Base-by-base conservation (phyloP, 305 asterid species). In the Withania somnifera region DNA sequence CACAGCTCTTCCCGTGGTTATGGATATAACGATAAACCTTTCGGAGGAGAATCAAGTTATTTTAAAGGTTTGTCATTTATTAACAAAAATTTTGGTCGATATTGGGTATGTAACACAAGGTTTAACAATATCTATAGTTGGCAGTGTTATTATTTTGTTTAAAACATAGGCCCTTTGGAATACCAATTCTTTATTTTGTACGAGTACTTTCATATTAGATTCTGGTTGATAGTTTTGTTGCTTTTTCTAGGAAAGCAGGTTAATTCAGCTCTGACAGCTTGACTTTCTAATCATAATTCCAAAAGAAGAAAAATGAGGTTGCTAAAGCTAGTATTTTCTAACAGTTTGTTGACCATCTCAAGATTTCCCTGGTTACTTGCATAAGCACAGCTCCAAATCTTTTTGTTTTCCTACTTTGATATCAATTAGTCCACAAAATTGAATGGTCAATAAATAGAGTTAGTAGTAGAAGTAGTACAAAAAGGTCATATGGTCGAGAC, bases 1-100 rank as follows among this genome's bases (percentile, higher is more conserved):
- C 38, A 50, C 95, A 94, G 99, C 92, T 88, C 98, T 96, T 85
- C 99, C 99, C 0, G 96, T 94, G 54, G 95, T 87, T 83, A 85
- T 96, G 94, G 99, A 96, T 85, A 87, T 94, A 53, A 93, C 85
- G 84, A 90, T 96, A 76, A 88, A 90, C 89, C 98, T 96, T 51
- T 91, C 95, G 1, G 98, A 96, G 52, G 99, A 96, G 69, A 90
- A 93, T 83, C 90, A 86, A 68, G 92, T 92, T 81, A 79, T 94
- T 82, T 86, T 96, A 79, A 96, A 96, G 98, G 99, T 94, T 85
- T 84, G 96, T 82, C 42, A 2, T 36, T 54, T 60, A 22, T 42
- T 6, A 11, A 5, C 26, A 32, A 4, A 20, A 5, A 4, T 20
- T 42, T 34, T 19, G 19, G 24, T 28, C 1, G 0, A 14, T 11